These are phyloP conservation scores for Didymella pinodella DNA, from an alignment of 2,329 filamentous ascomycete genomes.

Conservation along the genomic window DNA sequence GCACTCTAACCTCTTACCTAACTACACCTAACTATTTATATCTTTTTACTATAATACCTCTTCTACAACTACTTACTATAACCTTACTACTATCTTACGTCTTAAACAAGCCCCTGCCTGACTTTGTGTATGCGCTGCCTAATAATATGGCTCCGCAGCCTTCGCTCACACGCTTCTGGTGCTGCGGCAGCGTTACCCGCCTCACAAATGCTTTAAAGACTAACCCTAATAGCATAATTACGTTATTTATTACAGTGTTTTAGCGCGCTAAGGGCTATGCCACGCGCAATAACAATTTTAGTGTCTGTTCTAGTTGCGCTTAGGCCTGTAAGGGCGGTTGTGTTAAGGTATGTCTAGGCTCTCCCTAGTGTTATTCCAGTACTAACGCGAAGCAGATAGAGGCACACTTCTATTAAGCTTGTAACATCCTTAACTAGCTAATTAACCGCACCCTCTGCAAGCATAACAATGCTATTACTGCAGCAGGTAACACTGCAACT, in stretches of 20 bases:
- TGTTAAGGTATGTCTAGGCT: background rate
- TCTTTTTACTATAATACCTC: no score
- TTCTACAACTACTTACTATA: no score
- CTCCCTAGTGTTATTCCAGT: background rate
- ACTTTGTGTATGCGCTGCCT: slow-evolving; percentile 34
- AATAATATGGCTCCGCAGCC: background rate
- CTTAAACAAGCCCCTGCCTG: no score
- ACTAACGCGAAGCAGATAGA: background rate
- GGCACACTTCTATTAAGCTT: background rate
- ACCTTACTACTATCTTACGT: no score
- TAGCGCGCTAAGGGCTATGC: background rate
- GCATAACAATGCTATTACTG: background rate
- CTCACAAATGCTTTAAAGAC: background rate
- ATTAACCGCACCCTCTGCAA: no score
- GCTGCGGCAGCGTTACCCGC: background rate
- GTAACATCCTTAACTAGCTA: background rate
- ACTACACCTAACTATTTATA: no score
- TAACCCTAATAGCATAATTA: background rate
- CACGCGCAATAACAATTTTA: background rate
- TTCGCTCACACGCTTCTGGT: background rate
- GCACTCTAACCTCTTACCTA: background rate
- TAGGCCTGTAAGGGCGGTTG: background rate
- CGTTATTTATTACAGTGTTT: background rate
- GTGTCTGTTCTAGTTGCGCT: background rate
- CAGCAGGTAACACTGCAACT: background rate